Base-by-base conservation (phyloP, 179 eudicot species). In the Beta corolliflora region DNA sequence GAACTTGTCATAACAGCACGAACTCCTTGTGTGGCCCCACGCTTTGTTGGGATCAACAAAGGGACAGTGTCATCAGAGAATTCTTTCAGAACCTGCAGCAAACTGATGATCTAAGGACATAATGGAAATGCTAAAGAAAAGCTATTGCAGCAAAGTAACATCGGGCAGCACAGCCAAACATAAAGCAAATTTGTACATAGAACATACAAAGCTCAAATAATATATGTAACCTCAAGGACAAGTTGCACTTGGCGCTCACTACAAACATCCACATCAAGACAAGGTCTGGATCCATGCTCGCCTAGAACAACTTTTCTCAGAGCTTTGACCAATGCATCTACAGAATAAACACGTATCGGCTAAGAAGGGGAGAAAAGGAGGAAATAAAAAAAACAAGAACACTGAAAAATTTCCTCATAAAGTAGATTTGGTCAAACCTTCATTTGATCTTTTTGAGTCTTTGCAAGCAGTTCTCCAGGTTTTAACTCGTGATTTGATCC, bases 211-310 rank as follows among this genome's bases (percentile, higher is more conserved):
- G 55, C 75, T 19, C 2, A 53, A 69, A n/a, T 16, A 10, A 52
- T 54, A 71, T 46, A 41, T 56, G 69, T 80, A 82, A 94, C 99
- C 91, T 91, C 93, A 41, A 91, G 79, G 41, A 83, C 89, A 79
- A 96, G 97, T 84, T 89, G 95, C 82, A 90, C 97, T 91, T 96
- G 99, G 75, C 93, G 93, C 79, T 94, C 99, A 83, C 94, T 96
- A 84, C 97, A 94, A 63, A 96, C 92, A 83, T 93, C 95, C 79
- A 96, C 85, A 65, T 84, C 92, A 84, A 92, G 83, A 88, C 90
- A 87, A 71, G 98, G 94, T 83, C 99, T 92, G 48, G 97, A 92
- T 71, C 96, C 95, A 85, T 91, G 90, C 36, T 88, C 94, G 84
- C 91, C 93, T 56, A 86, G 75, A 73, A 94, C 80, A 83, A 96